phyloP scores from a whole-genome alignment of 495 filamentous ascomycete species.

The Baudoinia panamericana region DNA sequence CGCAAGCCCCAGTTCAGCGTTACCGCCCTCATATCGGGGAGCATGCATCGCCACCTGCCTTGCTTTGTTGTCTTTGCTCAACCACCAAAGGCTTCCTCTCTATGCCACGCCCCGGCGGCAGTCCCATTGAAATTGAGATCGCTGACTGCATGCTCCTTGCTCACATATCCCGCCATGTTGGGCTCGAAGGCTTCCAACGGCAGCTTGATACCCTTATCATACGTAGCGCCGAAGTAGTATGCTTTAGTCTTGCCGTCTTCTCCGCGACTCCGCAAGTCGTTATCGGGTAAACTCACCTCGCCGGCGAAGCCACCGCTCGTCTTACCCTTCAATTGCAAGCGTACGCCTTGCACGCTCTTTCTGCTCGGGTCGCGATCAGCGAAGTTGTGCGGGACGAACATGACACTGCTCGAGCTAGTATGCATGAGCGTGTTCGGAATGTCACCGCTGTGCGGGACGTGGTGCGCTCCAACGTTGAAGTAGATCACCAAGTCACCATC shows the following conservation, averaged over 20 bases:
- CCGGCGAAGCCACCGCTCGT: constrained; percentile 17
- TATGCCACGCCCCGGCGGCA: constrained; percentile 11
- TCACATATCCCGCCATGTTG: constrained; percentile 11
- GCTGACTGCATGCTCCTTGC: constrained; percentile 6
- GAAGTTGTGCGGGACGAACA: constrained; percentile 21
- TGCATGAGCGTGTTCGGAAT: constrained; percentile 19
- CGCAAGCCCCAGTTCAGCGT: too few species aligned
- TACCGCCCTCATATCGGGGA: too few species aligned
- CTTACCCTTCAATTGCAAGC: constrained; percentile 11
- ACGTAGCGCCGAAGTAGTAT: constrained; percentile 16
- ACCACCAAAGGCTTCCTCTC: constrained; percentile 10
- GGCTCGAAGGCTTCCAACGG: constrained; percentile 18
- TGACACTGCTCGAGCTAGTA: constrained; percentile 17
- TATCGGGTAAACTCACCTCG: constrained; percentile 2
- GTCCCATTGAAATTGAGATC: constrained; percentile 14
- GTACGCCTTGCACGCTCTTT: constrained; percentile 18
- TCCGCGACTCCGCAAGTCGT: constrained; percentile 7
- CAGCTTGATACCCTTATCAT: constrained; percentile 14
- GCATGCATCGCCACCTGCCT: too few species aligned
- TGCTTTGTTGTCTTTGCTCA: too few species aligned
- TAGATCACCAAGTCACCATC: constrained; percentile 42
- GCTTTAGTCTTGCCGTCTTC: constrained; percentile 1
- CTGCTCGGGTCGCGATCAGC: constrained; percentile 16
- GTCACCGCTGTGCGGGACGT: constrained; percentile 31
- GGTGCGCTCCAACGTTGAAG: constrained; percentile 47